phyloP scores from a whole-genome alignment of 164 flowering plant genomes.

The Vitis rupestris region DNA sequence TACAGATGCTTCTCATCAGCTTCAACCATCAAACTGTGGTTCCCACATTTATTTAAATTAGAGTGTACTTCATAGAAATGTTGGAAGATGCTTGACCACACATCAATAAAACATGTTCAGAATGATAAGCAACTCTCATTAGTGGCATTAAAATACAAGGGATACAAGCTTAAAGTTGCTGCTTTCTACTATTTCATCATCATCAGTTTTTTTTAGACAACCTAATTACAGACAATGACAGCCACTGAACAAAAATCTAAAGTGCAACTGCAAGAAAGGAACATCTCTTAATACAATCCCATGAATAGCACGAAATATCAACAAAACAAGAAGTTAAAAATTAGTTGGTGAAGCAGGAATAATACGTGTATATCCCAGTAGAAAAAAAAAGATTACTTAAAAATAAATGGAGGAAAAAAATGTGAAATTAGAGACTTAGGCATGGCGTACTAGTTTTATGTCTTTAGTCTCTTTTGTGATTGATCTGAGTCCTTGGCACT shows the following conservation, averaged over 20 bases:
- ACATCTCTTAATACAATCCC: neutral
- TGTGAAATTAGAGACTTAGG: neutral
- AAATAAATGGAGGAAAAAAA: neutral
- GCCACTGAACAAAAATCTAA: conserved; percentile 7
- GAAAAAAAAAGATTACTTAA: neutral
- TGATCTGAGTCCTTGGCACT: conserved; percentile 44
- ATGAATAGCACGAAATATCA: neutral
- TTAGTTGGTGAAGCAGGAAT: neutral
- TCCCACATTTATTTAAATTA: no score
- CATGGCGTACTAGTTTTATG: conserved; percentile 13
- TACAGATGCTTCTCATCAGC: no score
- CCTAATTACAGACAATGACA: neutral
- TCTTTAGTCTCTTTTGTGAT: conserved; percentile 55
- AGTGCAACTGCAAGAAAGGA: neutral
- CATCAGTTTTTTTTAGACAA: neutral
- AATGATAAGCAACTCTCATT: no score
- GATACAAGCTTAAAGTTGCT: no score
- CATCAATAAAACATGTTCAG: no score
- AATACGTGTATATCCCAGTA: neutral
- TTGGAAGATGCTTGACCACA: no score
- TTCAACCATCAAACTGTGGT: no score
- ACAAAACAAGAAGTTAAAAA: conserved; percentile 5
- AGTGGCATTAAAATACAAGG: no score
- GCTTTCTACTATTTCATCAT: no score
- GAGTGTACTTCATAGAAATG: no score